Evolutionary conservation across 140 eudicot species (phyloP).

Genomic region (Cichorium intybus): DNA sequence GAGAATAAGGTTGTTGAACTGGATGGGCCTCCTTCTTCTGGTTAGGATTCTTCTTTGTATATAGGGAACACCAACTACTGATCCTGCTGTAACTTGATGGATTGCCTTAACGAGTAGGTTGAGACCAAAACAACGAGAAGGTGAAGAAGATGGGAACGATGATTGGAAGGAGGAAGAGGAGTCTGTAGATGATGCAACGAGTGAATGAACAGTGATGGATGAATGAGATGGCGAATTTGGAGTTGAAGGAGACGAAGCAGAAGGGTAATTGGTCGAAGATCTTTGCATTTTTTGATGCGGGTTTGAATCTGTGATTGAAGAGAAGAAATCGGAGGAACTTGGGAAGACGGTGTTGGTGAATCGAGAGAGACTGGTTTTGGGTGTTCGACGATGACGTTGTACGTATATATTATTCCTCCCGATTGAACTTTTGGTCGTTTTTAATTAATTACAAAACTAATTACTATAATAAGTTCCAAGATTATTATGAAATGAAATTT

Average conservation of each 20-base stretch:
- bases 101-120: constrained; percentile 70
- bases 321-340: constrained; percentile 4
- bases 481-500: no score
- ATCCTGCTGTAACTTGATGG: constrained; percentile 60
- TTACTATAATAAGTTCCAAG: no score
- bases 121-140: constrained; percentile 55
- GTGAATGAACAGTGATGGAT: constrained; percentile 39
- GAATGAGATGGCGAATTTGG: constrained; percentile 43
- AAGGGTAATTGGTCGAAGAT: constrained; percentile 13
- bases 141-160: constrained; percentile 18
- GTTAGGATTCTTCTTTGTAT: constrained; percentile 56
- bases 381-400: constrained; percentile 15
- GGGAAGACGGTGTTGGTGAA: constrained; percentile 14
- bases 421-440: background rate
- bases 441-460: background rate
- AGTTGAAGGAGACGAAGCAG: constrained; percentile 21
- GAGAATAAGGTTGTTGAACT: constrained; percentile 37
- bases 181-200: constrained; percentile 31
- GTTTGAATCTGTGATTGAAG: constrained; percentile 12
- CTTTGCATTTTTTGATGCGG: constrained; percentile 16
- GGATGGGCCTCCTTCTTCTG: constrained; percentile 42
- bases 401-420: background rate
- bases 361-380: constrained; percentile 32
- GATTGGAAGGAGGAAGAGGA: constrained; percentile 30
- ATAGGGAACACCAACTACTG: constrained; percentile 68